Evolutionary conservation across 306 rosid species (phyloP).

Genomic region (Geum urbanum): DNA sequence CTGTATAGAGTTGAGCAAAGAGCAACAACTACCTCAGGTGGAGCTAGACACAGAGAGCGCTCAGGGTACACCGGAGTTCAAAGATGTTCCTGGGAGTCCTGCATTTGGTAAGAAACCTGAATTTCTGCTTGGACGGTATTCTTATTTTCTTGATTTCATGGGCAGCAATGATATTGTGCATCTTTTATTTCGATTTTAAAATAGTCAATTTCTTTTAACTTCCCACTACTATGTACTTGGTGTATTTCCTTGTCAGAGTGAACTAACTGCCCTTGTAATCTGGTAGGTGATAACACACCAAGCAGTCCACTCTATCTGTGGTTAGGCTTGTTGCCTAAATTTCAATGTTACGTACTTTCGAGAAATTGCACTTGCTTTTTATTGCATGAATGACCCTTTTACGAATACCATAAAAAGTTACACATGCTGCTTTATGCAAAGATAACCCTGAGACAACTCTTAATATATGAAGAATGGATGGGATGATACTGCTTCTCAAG

Average conservation of each 20-base stretch:
- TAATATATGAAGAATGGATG: slow-evolving; percentile 26
- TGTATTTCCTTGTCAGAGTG: slow-evolving; percentile 12
- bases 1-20: slow-evolving; percentile 32
- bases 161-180: background rate
- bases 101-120: slow-evolving; percentile 48
- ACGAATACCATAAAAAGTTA: slow-evolving; percentile 22
- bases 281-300: slow-evolving; percentile 15
- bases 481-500: slow-evolving; percentile 32
- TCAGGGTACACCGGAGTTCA: slow-evolving; percentile 36
- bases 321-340: slow-evolving; percentile 17
- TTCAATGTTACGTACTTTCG: slow-evolving; percentile 17
- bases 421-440: slow-evolving; percentile 32
- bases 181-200: background rate
- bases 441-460: slow-evolving; percentile 26
- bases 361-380: slow-evolving; percentile 17
- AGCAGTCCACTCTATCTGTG: slow-evolving; percentile 4
- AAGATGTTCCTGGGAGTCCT: slow-evolving; percentile 31
- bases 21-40: slow-evolving; percentile 33
- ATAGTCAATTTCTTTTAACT: background rate
- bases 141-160: slow-evolving; percentile 8
- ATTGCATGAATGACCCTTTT: slow-evolving; percentile 17
- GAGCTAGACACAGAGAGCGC: slow-evolving; percentile 26
- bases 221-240: background rate
- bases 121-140: slow-evolving; percentile 9
- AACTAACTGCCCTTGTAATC: slow-evolving; percentile 12